Evolutionary conservation across 2,329 filamentous ascomycete genomes (phyloP).

Genomic region (Chaetomiaceae sp.): DNA sequence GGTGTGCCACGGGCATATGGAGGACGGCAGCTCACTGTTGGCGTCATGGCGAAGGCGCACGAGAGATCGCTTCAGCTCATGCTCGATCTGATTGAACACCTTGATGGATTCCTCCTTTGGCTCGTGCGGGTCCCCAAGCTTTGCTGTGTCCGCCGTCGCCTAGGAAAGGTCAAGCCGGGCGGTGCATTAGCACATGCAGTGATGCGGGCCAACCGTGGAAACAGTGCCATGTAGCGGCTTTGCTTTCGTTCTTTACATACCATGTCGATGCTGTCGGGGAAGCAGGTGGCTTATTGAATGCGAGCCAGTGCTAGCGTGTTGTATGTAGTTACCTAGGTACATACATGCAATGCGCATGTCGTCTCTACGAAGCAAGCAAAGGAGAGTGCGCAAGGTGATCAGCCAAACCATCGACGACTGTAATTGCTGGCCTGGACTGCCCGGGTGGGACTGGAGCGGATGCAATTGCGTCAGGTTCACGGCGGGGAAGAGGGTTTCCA

Average conservation of each 20-base stretch:
- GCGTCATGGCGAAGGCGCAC: constrained; percentile 45
- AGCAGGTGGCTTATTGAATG: no score
- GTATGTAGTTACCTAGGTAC: no score
- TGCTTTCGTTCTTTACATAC: neutral
- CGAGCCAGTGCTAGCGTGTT: no score
- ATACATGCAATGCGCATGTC: no score
- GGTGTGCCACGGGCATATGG: neutral
- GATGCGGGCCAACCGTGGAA: no score
- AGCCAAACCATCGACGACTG: no score
- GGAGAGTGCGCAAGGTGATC: no score
- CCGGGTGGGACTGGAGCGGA: neutral
- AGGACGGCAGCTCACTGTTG: constrained; percentile 33
- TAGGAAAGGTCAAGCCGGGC: constrained; percentile 22
- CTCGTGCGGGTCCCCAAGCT: constrained; percentile 43
- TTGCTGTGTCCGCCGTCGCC: constrained; percentile 50
- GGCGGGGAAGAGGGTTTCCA: neutral
- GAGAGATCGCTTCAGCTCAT: constrained; percentile 48
- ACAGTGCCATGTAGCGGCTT: no score
- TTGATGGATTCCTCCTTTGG: constrained; percentile 48
- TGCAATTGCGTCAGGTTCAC: neutral
- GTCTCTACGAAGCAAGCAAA: no score
- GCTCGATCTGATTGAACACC: constrained; percentile 44
- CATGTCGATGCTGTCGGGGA: no score
- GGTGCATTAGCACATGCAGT: neutral
- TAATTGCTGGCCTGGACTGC: no score